A percentile compares a stretch with the other conserved stretches of the same genome.
Conservation (phyloP, 345 rosid genomes). For the Linum lewisii region DNA sequence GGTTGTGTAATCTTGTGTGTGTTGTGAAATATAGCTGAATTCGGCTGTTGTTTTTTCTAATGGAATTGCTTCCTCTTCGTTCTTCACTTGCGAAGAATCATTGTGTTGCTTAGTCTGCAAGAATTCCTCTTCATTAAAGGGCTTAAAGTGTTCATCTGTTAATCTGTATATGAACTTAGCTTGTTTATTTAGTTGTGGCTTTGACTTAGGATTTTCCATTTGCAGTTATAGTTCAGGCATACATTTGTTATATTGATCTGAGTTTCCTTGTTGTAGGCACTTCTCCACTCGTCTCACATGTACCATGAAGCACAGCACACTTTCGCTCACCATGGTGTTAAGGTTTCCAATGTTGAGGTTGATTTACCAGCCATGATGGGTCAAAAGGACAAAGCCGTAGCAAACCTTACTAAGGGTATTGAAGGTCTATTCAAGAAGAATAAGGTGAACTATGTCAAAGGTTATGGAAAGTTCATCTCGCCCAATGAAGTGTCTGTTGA, state of each 20-base stretch:
- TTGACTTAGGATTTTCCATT: too few species aligned
- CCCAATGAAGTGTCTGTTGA: conserved; percentile 90
- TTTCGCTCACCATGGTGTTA: conserved; percentile 81
- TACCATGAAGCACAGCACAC: conserved; percentile 87
- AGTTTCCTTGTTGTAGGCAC: conserved; percentile 47
- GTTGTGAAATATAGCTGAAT: too few species aligned
- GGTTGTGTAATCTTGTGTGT: too few species aligned
- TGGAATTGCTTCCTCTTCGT: too few species aligned
- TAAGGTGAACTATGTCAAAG: conserved; percentile 91
- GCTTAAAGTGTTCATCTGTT: too few species aligned
- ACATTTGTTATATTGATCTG: background rate
- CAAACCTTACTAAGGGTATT: conserved; percentile 73
- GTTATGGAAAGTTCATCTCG: conserved; percentile 82
- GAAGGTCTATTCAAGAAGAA: conserved; percentile 98
- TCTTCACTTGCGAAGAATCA: too few species aligned
- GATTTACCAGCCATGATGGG: conserved; percentile 95
- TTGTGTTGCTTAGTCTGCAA: too few species aligned
- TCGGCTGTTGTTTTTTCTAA: too few species aligned
- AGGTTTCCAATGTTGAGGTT: conserved; percentile 77
- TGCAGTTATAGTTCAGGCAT: too few species aligned
- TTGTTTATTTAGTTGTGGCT: too few species aligned
- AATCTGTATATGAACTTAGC: too few species aligned
- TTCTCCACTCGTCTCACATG: conserved; percentile 99
- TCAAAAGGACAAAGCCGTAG: conserved; percentile 93
- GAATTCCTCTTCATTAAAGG: too few species aligned